Evolutionary conservation across 1,139 yeast species (phyloP), one percentile per base, ranked within the genome.

Genomic region (Kazachstania sp.): DNA sequence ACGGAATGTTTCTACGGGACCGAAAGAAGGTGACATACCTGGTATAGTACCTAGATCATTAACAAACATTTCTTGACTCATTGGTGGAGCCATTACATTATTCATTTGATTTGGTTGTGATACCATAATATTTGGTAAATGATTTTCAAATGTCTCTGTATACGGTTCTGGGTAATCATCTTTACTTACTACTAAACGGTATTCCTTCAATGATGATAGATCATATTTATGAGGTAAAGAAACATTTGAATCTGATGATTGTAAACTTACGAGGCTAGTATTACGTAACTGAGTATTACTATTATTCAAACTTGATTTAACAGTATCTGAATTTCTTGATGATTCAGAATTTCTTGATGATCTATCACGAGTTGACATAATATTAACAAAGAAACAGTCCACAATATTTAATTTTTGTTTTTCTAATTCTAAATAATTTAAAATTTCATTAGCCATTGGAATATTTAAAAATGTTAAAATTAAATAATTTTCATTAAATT

Each of bases 361-460:
- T 37, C 16, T 8, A 15, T 28, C 32, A 8, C 18, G 18, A 16
- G 13, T 15, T 12, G 28, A 28, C n/a, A 26, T n/a, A 9, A 40
- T 28, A n/a, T 26, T 28, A n/a, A 51, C 95, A 90, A 64, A 85
- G 81, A 60, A 78, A 78, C 51, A 83, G 75, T 60, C 81, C 75
- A 47, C 79, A 71, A 49, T 68, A 62, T 41, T 74, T 66, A 72
- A 81, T 74, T 48, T 71, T 67, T 34, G 74, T 59, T 51, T 69
- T 63, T 64, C 76, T 60, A 66, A 71, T 61, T 71, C 79, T 61
- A 69, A 75, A 72, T 73, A 75, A 59, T 83, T 86, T 42, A 85
- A 83, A 20, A 90, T 86, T 55, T 83, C 85, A 51, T 86, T 78
- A 4, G 97, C 95, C 60, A 84, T 78, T n/a, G 86, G 76, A 53